Evolutionary conservation across 768 basidiomycete genomes (phyloP), one percentile per base, ranked within the genome.

Genomic region (Phylloporus arenicola): DNA sequence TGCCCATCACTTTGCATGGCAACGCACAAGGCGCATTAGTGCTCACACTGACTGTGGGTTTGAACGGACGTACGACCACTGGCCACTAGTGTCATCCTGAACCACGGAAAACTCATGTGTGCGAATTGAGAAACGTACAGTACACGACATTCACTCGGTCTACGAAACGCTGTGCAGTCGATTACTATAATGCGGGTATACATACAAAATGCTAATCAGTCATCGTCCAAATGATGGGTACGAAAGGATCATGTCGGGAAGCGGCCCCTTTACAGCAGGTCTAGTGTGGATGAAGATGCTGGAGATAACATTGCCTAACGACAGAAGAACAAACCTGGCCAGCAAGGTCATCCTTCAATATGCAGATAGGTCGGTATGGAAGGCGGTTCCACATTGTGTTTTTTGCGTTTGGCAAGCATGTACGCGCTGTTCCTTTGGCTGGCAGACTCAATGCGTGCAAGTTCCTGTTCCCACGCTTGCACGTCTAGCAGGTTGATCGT

Each of bases 381-480:
- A 16, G 64, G 37, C 12, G 42, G 66, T 40, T 68, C 55, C 29
- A 44, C 46, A 45, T 60, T 40, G 43, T 43, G 35, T 51, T 64
- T 64, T 62, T 59, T 68, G 44, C 65, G 62, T 38, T 57, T 63
- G 9, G 64, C 58, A 45, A 72, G 50, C 65, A 76, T 72, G 43
- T 65, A 63, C 17, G 59, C 65, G 42, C 68, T 76, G 47, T 64
- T 70, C 50, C 70, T 64, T 47, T 77, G 78, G 67, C 80, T 85
- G 65, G 70, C 71, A 57, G 73, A 68, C 68, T 88, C 87, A 56
- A 89, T 87, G 53, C 79, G 75, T 52, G 75, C 80, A 40, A 88
- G 74, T 71, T 89, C 86, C 63, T 80, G 81, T 66, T 90, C 88
- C 88, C 88, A 91, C 56, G 83, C 88, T 48, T 74, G 71, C 62